Base-by-base conservation (phyloP, 371 early-diverging fungal genomes). In the Fennellomyces sp. region DNA sequence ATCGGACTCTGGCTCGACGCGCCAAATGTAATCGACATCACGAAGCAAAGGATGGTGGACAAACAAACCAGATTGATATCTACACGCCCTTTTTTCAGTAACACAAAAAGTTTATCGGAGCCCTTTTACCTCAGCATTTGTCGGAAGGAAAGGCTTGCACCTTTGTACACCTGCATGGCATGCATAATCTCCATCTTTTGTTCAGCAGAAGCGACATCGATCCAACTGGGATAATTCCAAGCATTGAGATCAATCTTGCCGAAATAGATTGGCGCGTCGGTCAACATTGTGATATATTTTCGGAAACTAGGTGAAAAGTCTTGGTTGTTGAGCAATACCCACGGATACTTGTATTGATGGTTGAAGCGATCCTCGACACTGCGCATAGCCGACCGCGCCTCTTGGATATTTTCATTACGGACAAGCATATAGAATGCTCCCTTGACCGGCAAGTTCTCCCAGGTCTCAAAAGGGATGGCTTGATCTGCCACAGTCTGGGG, bases 1-100 rank as follows among this genome's bases (percentile, higher is more conserved):
- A 38, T 81, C 58, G 10, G 96, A 90, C n/a, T 83, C 91, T 0
- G 97, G 96, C 69, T 98, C 98, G 5, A 99, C 82, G 0, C 98
- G 81, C 98, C 98, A 99, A 63, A 94, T 94, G 74, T 88, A 98
- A 30, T 96, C 91, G 39, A 86, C 95, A 38, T 90, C 72, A 23
- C 73, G 49, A 54, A 96, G 73, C 4, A 92, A 68, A 36, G 89
- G 85, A 67, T 97, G 96, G 60, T 82, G 76, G 57, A 82, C 91
- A 65, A 97, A 93, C 51, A 91, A 80, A 0, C 98, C 97, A 2
- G 96, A 89, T 45, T 93, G 88, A 65, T 89, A 96, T 45, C 91
- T 81, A 68, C 41, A 59, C n/a, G n/a, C n/a, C n/a, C n/a, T 4
- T 15, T 8, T 15, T 15, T 30, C 25, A 19, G 13, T 26, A 6